Conservation (phyloP, 1,284 basidiomycete species). For the Puccinia brachypodii region DNA sequence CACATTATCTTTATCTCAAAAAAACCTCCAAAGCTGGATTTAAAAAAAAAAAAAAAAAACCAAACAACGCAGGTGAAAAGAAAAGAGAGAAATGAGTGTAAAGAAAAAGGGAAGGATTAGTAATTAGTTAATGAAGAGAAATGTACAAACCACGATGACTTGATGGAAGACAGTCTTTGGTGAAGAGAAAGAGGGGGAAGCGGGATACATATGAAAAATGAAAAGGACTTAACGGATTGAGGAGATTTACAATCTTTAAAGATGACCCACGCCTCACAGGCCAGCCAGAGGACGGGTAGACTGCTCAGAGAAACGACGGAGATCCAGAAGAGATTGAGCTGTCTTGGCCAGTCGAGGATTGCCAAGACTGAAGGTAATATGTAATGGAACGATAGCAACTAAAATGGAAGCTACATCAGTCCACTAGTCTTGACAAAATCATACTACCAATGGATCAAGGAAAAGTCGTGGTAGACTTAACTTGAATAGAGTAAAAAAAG, state of each 20-base stretch:
- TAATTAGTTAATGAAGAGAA: not conserved
- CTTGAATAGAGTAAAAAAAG: slow-evolving; percentile 36
- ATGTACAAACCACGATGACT: no score
- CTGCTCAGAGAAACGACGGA: slow-evolving; percentile 7
- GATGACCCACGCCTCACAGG: slow-evolving; percentile 38
- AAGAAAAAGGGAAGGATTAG: not conserved
- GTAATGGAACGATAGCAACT: slow-evolving; percentile 45
- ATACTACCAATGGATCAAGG: not conserved
- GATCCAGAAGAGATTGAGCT: slow-evolving; percentile 31
- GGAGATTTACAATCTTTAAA: slow-evolving; percentile 36
- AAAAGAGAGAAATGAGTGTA: no score
- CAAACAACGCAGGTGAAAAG: not conserved
- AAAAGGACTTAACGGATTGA: slow-evolving; percentile 35
- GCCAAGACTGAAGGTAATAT: slow-evolving; percentile 22
- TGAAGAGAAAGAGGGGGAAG: not conserved
- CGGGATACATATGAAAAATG: not conserved
- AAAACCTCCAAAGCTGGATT: slow-evolving; percentile 2
- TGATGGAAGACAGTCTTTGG: no score
- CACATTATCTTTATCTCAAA: not conserved
- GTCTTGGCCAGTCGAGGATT: slow-evolving; percentile 27
- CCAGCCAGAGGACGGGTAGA: slow-evolving; percentile 30
- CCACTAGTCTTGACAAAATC: not conserved
- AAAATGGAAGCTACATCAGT: not conserved
- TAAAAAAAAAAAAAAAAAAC: not conserved
- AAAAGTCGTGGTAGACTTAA: not conserved